Percentiles rank a stretch among this genome's conserved stretches.
Evolutionary conservation across 768 basidiomycete genomes (phyloP).

Genomic region (Leccinum incarnatum): DNA sequence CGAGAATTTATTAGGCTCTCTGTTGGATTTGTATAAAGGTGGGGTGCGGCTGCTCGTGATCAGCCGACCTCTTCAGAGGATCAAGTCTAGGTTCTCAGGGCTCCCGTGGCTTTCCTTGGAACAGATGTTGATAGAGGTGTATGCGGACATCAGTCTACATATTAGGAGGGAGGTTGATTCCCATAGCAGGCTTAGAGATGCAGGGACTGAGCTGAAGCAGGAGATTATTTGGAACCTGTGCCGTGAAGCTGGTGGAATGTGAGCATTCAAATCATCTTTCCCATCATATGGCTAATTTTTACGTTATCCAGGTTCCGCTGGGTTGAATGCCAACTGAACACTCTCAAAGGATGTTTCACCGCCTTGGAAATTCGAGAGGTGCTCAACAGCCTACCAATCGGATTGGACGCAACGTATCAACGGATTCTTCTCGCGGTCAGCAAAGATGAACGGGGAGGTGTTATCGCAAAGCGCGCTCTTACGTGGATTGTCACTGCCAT

Average conservation of each 20-base stretch:
- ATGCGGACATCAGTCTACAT: constrained; percentile 11
- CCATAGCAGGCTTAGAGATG: constrained; percentile 2
- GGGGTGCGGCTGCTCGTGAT: constrained; percentile 7
- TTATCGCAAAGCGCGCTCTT: not conserved
- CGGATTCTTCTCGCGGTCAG: not conserved
- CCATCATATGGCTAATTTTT: not conserved
- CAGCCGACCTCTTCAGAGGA: constrained; percentile 1
- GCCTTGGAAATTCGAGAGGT: not conserved
- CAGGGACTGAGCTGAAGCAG: not conserved
- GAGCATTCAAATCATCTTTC: not conserved
- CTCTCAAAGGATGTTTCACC: not conserved
- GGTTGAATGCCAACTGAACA: not conserved
- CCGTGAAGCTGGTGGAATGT: constrained; percentile 12
- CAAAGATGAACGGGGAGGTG: not conserved
- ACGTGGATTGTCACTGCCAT: not conserved
- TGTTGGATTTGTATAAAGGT: not conserved
- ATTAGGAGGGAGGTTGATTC: constrained; percentile 7
- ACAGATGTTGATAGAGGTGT: not conserved
- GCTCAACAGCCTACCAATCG: not conserved
- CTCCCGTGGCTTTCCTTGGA: constrained; percentile 10
- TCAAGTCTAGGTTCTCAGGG: constrained; percentile 1
- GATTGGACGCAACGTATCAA: not conserved
- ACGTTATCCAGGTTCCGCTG: not conserved
- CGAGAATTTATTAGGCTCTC: not conserved
- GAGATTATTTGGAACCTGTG: not conserved